A percentile compares a stretch with the other conserved stretches of the same genome.
These are phyloP conservation scores for Conoideocrella luteorostrata DNA, from an alignment of 2,329 filamentous ascomycete species.

Conservation along the genomic window DNA sequence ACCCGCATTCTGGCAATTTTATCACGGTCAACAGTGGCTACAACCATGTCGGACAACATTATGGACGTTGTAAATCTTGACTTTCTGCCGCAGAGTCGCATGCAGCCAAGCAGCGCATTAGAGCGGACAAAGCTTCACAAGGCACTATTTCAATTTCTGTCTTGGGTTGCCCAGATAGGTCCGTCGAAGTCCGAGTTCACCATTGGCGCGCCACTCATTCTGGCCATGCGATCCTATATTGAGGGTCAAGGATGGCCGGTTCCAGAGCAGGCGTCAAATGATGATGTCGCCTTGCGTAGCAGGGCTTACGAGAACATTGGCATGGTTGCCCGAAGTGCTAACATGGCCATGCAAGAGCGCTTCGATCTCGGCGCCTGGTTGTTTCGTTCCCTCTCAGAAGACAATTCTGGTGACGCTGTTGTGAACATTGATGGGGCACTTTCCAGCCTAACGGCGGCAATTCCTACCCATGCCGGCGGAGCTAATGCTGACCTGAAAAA, in stretches of 20 bases:
- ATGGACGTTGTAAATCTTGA: slow-evolving; percentile 63
- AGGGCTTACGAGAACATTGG: slow-evolving; percentile 90
- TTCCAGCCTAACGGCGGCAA: slow-evolving; percentile 58
- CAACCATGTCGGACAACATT: slow-evolving; percentile 61
- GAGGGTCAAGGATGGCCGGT: slow-evolving; percentile 77
- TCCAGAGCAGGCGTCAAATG: slow-evolving; percentile 49
- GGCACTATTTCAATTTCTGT: slow-evolving; percentile 78
- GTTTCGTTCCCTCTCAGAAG: slow-evolving; percentile 75
- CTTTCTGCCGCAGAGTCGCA: slow-evolving; percentile 35
- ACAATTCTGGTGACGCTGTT: slow-evolving; percentile 67
- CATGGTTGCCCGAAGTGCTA: slow-evolving; percentile 62
- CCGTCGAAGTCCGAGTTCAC: slow-evolving; percentile 50
- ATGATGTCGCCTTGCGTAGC: slow-evolving; percentile 62
- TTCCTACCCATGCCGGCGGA: slow-evolving; percentile 27
- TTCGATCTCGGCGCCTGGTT: slow-evolving; percentile 62
- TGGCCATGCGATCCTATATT: slow-evolving; percentile 66
- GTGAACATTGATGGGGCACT: slow-evolving; percentile 87
- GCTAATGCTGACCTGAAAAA: slow-evolving; percentile 30
- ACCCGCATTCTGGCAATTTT: slow-evolving; percentile 71
- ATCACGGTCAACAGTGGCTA: slow-evolving; percentile 68
- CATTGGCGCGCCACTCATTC: slow-evolving; percentile 63
- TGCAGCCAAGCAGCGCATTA: slow-evolving; percentile 47
- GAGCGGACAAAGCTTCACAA: slow-evolving; percentile 75
- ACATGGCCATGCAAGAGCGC: slow-evolving; percentile 48
- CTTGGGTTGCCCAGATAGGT: slow-evolving; percentile 76